These are phyloP conservation scores for Acanthamoeba culbertsoni DNA, from an alignment of 208 protist genomes.

Conservation along the genomic window DNA sequence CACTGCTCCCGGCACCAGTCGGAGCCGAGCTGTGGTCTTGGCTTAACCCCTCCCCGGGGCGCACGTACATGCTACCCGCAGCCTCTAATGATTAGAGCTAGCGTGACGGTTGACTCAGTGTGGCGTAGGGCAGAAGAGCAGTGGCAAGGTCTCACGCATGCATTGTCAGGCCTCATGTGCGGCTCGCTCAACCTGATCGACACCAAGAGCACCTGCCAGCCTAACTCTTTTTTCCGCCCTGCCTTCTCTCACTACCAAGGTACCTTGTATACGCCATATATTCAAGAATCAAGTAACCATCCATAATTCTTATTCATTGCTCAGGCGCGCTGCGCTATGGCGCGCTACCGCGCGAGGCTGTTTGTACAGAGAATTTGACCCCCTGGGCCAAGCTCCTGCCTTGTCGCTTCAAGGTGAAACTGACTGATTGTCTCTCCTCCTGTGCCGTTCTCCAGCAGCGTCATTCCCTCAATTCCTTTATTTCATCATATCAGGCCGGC, in stretches of 20 bases:
- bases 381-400: constrained; percentile 80
- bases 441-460: no score
- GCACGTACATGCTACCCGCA: background rate
- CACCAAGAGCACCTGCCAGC: constrained; percentile 65
- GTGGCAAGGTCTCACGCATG: constrained; percentile 75
- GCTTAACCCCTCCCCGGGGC: background rate
- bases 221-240: background rate
- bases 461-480: no score
- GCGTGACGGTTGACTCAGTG: background rate
- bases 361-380: constrained; percentile 82
- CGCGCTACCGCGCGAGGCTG: constrained; percentile 74
- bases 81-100: background rate
- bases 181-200: constrained; percentile 69
- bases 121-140: constrained; percentile 64
- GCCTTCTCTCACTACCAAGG: background rate
- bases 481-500: constrained; percentile 3
- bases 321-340: constrained; percentile 63
- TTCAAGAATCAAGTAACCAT: background rate
- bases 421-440: no score
- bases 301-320: background rate
- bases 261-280: background rate
- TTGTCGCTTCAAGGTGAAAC: constrained; percentile 63
- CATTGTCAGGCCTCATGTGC: constrained; percentile 73
- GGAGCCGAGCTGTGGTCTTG: constrained; percentile 77
- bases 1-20: constrained; percentile 72